These are phyloP conservation scores for Solanum okadae DNA, from an alignment of 257 asterid species.

Conservation along the genomic window DNA sequence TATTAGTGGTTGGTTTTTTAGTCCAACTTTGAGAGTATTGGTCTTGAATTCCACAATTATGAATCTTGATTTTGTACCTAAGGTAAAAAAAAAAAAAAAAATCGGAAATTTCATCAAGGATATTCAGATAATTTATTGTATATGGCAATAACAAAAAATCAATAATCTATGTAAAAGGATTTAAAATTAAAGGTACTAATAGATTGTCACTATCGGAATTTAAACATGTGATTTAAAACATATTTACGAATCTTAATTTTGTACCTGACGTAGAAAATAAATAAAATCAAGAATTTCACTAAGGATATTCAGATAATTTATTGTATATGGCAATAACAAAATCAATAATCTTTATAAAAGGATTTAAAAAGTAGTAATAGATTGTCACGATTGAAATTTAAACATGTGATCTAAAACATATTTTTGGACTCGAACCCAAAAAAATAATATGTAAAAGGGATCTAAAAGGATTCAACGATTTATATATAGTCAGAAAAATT, in stretches of 20 bases:
- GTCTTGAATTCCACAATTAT: conserved; percentile 22
- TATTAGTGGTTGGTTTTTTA: conserved; percentile 32
- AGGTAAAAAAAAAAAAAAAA: neutral
- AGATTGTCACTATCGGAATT: neutral
- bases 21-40: conserved; percentile 25
- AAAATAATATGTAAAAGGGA: no score
- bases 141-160: neutral
- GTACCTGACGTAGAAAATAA: no score
- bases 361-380: no score
- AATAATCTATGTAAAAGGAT: neutral
- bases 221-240: neutral
- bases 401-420: no score
- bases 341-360: no score
- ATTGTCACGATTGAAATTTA: no score
- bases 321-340: no score
- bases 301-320: no score
- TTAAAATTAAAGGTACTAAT: no score
- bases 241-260: no score
- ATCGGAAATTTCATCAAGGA: accelerated
- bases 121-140: neutral
- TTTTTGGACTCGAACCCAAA: no score
- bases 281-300: no score
- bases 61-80: conserved; percentile 27
- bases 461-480: neutral
- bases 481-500: neutral